A percentile compares a stretch with the other conserved stretches of the same genome.
Evolutionary conservation across 345 rosid species (phyloP).

Genomic region (Bruguiera sexangula): DNA sequence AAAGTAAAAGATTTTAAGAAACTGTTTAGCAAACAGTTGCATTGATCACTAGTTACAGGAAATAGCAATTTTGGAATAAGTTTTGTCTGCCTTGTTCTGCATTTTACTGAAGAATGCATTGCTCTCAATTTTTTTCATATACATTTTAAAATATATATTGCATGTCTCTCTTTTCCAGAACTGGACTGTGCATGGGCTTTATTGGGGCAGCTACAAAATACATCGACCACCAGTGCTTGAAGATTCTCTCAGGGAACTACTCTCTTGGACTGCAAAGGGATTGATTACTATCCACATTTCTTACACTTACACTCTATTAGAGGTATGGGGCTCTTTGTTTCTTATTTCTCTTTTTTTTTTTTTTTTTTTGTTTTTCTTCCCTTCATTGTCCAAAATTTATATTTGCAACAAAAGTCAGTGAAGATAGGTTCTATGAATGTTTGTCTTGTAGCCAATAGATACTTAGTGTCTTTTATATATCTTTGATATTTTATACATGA

Average conservation of each 20-base stretch:
- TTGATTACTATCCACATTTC: slow-evolving; percentile 67
- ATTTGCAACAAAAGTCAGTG: background rate
- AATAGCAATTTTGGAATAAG: background rate
- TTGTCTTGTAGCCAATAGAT: no score
- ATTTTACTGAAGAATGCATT: background rate
- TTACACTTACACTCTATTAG: slow-evolving; percentile 56
- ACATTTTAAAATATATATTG: background rate
- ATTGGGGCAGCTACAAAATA: slow-evolving; percentile 80
- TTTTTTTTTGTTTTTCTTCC: background rate
- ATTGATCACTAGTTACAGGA: background rate
- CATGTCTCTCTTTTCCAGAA: slow-evolving; percentile 52
- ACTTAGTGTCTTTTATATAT: no score
- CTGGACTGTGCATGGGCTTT: slow-evolving; percentile 97
- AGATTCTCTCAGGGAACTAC: slow-evolving; percentile 69
- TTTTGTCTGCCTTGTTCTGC: background rate
- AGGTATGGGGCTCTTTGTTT: slow-evolving; percentile 44
- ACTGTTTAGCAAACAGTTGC: no score
- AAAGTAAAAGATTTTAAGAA: background rate
- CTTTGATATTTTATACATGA: no score
- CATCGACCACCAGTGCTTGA: slow-evolving; percentile 61
- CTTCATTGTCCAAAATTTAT: background rate
- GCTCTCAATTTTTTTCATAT: background rate
- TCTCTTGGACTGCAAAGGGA: slow-evolving; percentile 73
- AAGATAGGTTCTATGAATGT: no score
- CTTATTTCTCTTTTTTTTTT: background rate